phyloP scores from a whole-genome alignment of 345 rosid species.

The Citrus inodora region DNA sequence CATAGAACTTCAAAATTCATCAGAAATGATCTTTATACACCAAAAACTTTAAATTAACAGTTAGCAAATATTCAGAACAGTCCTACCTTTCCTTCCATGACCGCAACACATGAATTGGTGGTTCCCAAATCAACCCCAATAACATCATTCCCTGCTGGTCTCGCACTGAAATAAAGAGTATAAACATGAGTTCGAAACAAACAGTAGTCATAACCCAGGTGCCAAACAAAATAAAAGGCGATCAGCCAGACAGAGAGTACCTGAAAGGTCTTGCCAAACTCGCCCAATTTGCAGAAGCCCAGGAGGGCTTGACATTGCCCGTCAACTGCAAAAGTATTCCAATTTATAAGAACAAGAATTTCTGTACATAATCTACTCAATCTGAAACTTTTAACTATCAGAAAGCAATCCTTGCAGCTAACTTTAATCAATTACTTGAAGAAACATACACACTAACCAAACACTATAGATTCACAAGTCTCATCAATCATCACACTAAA shows the following conservation, averaged over 20 bases:
- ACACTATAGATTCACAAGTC: neutral
- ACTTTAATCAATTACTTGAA: neutral
- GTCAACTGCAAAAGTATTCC: slow-evolving; percentile 39
- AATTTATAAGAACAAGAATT: no score
- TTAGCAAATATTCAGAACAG: neutral
- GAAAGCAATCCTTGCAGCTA: no score
- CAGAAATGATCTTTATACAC: neutral
- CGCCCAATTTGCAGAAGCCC: slow-evolving; percentile 39
- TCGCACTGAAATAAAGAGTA: slow-evolving; percentile 42
- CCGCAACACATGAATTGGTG: slow-evolving; percentile 91
- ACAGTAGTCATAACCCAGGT: neutral
- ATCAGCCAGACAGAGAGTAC: slow-evolving; percentile 19
- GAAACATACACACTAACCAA: neutral
- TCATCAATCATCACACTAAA: no score
- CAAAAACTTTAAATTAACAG: neutral
- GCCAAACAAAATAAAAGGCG: neutral
- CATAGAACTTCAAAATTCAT: neutral
- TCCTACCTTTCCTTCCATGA: slow-evolving; percentile 97
- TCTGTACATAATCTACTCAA: no score
- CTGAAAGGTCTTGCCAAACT: slow-evolving; percentile 71
- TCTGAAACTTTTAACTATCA: no score
- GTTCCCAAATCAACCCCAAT: slow-evolving; percentile 98
- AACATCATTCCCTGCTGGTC: slow-evolving; percentile 80
- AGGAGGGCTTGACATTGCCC: slow-evolving; percentile 42
- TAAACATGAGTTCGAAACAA: neutral